A percentile compares a stretch with the other conserved stretches of the same genome.
Evolutionary conservation across 2,329 filamentous ascomycete genomes (phyloP).

Genomic region (Paramyrothecium roridum): DNA sequence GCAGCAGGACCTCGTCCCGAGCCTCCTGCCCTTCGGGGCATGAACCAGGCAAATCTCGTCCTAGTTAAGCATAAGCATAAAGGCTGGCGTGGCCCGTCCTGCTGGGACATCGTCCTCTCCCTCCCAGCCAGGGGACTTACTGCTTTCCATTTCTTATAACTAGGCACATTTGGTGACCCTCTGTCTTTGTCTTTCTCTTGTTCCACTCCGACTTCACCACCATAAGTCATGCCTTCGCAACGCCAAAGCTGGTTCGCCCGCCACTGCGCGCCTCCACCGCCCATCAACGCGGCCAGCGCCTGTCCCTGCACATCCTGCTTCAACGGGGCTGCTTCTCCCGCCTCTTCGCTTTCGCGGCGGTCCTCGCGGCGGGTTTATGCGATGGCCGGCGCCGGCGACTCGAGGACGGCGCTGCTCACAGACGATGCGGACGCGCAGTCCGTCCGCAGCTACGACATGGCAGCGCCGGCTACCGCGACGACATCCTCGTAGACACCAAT

Average conservation of each 20-base stretch:
- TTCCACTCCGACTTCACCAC: slow-evolving; percentile 3
- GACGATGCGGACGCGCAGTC: neutral
- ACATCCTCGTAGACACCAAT: no score
- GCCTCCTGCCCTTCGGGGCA: neutral
- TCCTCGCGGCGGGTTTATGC: neutral
- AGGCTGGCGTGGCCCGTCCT: neutral
- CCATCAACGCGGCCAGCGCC: slow-evolving; percentile 25
- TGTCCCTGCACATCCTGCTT: slow-evolving; percentile 34
- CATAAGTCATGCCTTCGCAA: slow-evolving; percentile 23
- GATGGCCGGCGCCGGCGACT: neutral
- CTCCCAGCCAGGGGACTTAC: neutral
- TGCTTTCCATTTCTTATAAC: neutral
- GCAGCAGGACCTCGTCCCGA: neutral
- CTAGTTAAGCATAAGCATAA: neutral
- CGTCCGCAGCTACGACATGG: neutral
- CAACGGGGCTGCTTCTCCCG: slow-evolving; percentile 14
- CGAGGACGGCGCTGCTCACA: neutral
- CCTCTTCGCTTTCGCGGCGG: slow-evolving; percentile 7
- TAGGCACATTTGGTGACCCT: neutral
- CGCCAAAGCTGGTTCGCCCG: slow-evolving; percentile 35
- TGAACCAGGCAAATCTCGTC: neutral
- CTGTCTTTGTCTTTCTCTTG: neutral
- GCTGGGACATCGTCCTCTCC: neutral
- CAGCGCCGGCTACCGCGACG: no score
- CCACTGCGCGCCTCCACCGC: slow-evolving; percentile 35